Evolutionary conservation across 305 asterid species (phyloP).

Genomic region (Solanum hybrid): DNA sequence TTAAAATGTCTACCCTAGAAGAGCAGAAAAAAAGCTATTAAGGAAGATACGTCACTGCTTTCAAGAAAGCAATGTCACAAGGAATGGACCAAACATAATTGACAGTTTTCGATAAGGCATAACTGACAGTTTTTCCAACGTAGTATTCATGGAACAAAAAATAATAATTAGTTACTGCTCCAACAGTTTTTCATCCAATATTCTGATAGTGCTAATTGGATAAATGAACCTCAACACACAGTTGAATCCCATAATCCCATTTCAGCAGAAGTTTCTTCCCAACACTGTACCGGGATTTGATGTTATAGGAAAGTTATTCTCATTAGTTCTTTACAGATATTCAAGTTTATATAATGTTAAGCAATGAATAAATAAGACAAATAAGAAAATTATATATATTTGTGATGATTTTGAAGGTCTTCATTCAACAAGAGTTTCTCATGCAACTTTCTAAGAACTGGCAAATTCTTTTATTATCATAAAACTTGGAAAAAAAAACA

Average conservation of each 20-base stretch:
- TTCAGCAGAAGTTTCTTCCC: background rate
- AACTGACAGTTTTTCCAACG: background rate
- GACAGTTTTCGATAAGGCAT: background rate
- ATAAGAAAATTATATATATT: background rate
- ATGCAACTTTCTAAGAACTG: background rate
- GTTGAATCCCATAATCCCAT: background rate
- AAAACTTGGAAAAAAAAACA: background rate
- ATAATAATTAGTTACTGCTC: no score
- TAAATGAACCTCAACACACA: background rate
- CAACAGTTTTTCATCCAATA: background rate
- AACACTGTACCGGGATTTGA: background rate
- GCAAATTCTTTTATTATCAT: background rate
- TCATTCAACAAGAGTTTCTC: background rate
- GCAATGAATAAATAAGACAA: background rate
- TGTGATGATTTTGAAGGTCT: background rate
- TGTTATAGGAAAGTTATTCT: background rate
- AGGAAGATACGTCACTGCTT: background rate
- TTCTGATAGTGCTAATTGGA: background rate
- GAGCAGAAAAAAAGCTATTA: background rate
- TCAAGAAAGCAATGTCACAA: background rate
- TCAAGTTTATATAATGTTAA: background rate
- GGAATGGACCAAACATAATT: background rate
- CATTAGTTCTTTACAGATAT: background rate
- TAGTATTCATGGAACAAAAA: background rate
- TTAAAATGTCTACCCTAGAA: constrained; percentile 3